Conservation (phyloP, 371 early-diverging fungal genomes). For the Rhizopus sp. region DNA sequence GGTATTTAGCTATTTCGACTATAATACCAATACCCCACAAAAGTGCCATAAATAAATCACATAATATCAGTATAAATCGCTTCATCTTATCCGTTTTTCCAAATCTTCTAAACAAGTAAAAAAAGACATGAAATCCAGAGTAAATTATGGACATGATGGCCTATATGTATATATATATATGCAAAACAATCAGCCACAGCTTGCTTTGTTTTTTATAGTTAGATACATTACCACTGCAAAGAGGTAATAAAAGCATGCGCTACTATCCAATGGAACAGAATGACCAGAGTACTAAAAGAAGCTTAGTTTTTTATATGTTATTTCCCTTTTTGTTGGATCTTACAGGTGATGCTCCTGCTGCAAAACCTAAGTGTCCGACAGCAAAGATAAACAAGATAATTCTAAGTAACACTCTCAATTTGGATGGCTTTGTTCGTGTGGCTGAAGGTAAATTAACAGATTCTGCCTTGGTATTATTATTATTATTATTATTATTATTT, state of each 20-base stretch:
- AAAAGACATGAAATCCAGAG: conserved; percentile 45
- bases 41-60: conserved; percentile 52
- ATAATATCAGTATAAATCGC: conserved; percentile 45
- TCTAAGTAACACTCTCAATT: conserved; percentile 36
- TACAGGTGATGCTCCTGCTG: conserved; percentile 55
- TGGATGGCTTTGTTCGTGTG: conserved; percentile 20
- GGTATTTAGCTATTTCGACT: conserved; percentile 54
- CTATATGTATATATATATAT: conserved; percentile 19
- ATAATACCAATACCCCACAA: conserved; percentile 61
- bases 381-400: conserved; percentile 35
- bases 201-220: conserved; percentile 2
- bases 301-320: neutral
- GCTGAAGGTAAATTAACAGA: conserved; percentile 7
- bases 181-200: neutral
- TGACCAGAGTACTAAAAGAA: conserved; percentile 32
- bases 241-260: conserved; percentile 45
- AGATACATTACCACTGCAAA: conserved; percentile 25
- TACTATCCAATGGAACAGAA: conserved; percentile 37
- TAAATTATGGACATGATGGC: conserved; percentile 53
- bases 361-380: conserved; percentile 52
- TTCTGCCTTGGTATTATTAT: conserved; percentile 12
- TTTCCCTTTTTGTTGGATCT: conserved; percentile 7
- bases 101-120: conserved; percentile 50
- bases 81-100: conserved; percentile 47
- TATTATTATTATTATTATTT: neutral